These are phyloP conservation scores for Zygnema circumcarinatum DNA, from an alignment of 139 green algal species.

Conservation along the genomic window DNA sequence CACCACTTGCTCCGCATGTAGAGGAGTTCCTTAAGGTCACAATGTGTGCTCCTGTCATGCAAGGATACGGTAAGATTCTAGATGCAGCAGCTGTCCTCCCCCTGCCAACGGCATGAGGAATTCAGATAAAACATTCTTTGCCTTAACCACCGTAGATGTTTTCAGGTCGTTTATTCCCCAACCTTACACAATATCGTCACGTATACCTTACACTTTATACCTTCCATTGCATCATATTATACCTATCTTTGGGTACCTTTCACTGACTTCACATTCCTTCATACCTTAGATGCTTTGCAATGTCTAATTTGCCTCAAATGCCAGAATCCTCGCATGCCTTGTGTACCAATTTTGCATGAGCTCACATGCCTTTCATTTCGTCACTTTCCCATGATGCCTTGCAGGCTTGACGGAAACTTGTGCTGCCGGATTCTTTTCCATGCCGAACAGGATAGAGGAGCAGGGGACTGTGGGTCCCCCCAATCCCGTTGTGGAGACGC, in stretches of 20 bases:
- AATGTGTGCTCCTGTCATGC: constrained; percentile 64
- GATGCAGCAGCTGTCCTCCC: neutral
- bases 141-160: too few relatives aligned
- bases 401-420: constrained; percentile 66
- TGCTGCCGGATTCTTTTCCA: constrained; percentile 55
- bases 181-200: too few relatives aligned
- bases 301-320: too few relatives aligned
- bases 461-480: constrained; percentile 80
- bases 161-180: too few relatives aligned
- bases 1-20: constrained; percentile 71
- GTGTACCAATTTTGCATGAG: too few relatives aligned
- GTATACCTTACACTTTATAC: too few relatives aligned
- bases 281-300: too few relatives aligned
- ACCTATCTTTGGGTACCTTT: neutral
- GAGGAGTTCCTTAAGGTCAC: constrained; percentile 65
- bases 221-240: neutral
- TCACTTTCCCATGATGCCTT: neutral
- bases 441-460: constrained; percentile 53
- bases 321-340: too few relatives aligned
- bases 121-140: too few relatives aligned
- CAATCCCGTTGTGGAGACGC: constrained; percentile 60
- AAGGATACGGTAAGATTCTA: constrained; percentile 67
- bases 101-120: too few relatives aligned
- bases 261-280: neutral
- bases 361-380: neutral